Evolutionary conservation across 345 rosid species (phyloP).

Genomic region (Eucalyptus tenuipes): DNA sequence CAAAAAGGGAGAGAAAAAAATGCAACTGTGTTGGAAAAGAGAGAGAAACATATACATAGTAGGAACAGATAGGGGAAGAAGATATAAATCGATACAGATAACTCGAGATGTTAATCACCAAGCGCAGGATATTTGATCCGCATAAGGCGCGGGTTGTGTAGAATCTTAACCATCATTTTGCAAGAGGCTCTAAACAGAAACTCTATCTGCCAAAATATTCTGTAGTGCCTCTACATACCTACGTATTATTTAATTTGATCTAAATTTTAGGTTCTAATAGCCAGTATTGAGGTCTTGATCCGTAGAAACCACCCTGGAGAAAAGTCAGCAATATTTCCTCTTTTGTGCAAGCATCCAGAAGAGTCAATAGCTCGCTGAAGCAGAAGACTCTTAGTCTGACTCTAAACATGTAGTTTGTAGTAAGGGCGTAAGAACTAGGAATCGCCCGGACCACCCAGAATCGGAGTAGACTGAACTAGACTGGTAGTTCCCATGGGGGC

Average conservation of each 20-base stretch:
- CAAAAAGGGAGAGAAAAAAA: not conserved
- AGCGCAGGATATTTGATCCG: no score
- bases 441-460: fast-evolving
- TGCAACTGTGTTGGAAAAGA: not conserved
- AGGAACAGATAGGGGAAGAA: not conserved
- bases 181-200: not conserved
- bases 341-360: not conserved
- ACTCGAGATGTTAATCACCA: not conserved
- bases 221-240: not conserved
- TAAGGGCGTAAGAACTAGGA: fast-evolving
- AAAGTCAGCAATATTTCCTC: not conserved
- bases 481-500: fast-evolving
- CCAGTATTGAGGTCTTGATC: not conserved
- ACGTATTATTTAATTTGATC: not conserved
- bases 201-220: not conserved
- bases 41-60: not conserved
- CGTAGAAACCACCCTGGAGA: not conserved
- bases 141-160: not conserved
- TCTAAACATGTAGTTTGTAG: no score
- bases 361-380: not conserved
- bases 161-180: not conserved
- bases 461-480: fast-evolving
- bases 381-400: no score
- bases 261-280: not conserved
- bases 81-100: not conserved